These are phyloP conservation scores for Boletus speciosus DNA, from an alignment of 768 basidiomycete species.

Conservation along the genomic window DNA sequence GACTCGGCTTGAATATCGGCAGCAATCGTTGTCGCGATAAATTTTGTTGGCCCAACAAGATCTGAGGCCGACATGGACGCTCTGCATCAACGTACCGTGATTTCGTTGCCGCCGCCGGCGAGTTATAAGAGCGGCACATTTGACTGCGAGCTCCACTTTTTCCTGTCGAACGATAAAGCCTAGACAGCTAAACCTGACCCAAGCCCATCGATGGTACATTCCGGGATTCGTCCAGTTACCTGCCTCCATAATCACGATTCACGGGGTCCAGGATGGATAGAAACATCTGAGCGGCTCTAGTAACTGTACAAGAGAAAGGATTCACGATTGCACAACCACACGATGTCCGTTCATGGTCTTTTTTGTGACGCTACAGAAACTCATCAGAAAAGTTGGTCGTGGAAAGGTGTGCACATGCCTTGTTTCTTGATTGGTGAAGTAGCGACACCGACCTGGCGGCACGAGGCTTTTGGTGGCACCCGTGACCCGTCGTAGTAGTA, in stretches of 20 bases:
- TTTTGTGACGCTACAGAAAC: too few species aligned
- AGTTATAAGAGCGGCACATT: conserved; percentile 97
- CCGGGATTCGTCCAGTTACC: conserved; percentile 10
- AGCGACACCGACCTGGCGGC: too few species aligned
- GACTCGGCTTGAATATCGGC: conserved; percentile 87
- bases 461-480: too few species aligned
- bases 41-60: conserved; percentile 85
- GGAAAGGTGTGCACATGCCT: too few species aligned
- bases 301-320: too few species aligned
- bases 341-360: too few species aligned
- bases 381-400: too few species aligned
- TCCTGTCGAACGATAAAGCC: conserved; percentile 32
- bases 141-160: conserved; percentile 79
- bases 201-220: conserved; percentile 6
- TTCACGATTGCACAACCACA: too few species aligned
- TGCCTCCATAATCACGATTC: conserved; percentile 5
- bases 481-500: too few species aligned
- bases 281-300: too few species aligned
- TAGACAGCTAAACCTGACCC: neutral
- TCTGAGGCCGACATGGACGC: neutral
- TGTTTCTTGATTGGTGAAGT: too few species aligned
- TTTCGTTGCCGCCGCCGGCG: conserved; percentile 95
- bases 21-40: conserved; percentile 68
- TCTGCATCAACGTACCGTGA: conserved; percentile 69
- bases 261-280: neutral